Evolutionary conservation across 768 basidiomycete species (phyloP), one percentile per base, ranked within the genome.

Genomic region (Tylopilus sp.): DNA sequence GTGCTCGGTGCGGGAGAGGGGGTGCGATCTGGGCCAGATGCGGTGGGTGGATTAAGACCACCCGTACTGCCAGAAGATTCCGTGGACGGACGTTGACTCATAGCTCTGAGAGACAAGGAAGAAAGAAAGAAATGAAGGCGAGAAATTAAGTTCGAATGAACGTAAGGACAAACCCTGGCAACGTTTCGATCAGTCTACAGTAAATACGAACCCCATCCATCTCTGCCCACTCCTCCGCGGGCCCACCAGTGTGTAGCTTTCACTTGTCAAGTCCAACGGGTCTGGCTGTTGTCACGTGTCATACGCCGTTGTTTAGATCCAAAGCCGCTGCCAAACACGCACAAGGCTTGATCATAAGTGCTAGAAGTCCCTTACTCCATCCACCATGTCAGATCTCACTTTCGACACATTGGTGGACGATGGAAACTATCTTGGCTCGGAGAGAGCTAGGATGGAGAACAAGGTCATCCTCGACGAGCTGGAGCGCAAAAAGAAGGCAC

Each of bases 401-500:
- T 78, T 82, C 53, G 89, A 91, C 58, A 86, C 79, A 3, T 78
- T 91, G 39, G 74, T 81, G 57, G 88, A 91, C 70, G 89, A 91
- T 77, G 86, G 83, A 9, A 83, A 82, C 65, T 88, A 86, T 61
- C 64, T 81, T 20, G 83, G 85, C 52, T 79, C 86, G 11, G 88
- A 91, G 57, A 73, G 88, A 38, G 89, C 88, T 50, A 77, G 82
- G 59, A 66, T 83, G 46, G 89, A 91, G 69, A 91, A 93, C 74
- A 85, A 88, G 63, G 86, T 87, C 57, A 83, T 98, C 47, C 77
- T 98, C 42, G 90, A 92, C 65, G 94, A 97, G 70, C 83, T 99
- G n/a, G 97, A 99, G 66, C 81, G 95, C 58, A 97, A 95, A 79
- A 97, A 97, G 77, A 88, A 92, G 62, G 88, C 95, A 12, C 80